phyloP scores from a whole-genome alignment of 768 basidiomycete genomes.

The Boletus barrowsii region DNA sequence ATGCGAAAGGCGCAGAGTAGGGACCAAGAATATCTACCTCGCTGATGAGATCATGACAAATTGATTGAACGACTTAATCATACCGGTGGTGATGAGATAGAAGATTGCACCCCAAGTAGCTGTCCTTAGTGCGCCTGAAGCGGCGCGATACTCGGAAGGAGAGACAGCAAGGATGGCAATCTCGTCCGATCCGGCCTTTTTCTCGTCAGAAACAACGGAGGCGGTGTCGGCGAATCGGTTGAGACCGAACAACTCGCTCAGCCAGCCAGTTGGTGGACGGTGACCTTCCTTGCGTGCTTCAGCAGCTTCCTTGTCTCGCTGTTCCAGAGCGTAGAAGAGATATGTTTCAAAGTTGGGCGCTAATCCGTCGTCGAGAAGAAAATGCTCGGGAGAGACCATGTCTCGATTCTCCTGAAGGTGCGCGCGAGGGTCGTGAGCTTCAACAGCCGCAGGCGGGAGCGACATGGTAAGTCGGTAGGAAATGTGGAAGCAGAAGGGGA shows the following conservation, averaged over 20 bases:
- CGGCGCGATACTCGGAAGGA: constrained; percentile 34
- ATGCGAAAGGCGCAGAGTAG: constrained; percentile 56
- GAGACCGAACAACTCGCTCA: constrained; percentile 20
- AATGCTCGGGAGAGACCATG: constrained; percentile 8
- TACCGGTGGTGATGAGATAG: constrained; percentile 53
- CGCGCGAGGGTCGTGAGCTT: constrained; percentile 17
- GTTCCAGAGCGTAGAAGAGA: constrained; percentile 28
- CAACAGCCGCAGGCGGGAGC: constrained; percentile 13
- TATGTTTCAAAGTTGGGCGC: constrained; percentile 32
- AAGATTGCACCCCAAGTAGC: constrained; percentile 52
- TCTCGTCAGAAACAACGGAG: constrained; percentile 32
- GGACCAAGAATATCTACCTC: constrained; percentile 54
- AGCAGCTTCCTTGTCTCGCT: constrained; percentile 26
- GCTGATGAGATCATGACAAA: constrained; percentile 6
- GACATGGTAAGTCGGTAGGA: constrained; percentile 17
- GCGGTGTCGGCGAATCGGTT: constrained; percentile 21
- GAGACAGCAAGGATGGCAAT: constrained; percentile 23
- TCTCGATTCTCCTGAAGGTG: constrained; percentile 6
- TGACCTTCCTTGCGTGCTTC: constrained; percentile 18
- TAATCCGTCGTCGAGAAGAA: constrained; percentile 18
- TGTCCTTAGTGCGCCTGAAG: constrained; percentile 45
- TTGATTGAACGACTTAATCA: not conserved
- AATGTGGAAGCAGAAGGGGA: not conserved
- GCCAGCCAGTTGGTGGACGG: constrained; percentile 11
- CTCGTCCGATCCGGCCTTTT: constrained; percentile 15